Base-by-base conservation (phyloP, 306 rosid species). In the Abrus pulchellus region DNA sequence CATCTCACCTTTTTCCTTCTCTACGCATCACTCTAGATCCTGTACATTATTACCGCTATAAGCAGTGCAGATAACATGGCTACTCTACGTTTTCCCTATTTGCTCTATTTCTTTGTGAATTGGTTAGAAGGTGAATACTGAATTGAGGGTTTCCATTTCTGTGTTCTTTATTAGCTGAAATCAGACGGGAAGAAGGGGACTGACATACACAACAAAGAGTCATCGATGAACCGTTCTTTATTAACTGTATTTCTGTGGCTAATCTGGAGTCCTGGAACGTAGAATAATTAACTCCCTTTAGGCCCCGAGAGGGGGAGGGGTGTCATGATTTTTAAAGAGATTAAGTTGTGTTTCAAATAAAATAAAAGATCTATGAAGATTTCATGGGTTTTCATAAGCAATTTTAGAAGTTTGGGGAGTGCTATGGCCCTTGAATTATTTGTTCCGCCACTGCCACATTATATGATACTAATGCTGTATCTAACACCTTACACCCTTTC, bases 101-200 rank as follows among this genome's bases (percentile, higher is more conserved):
- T 81, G 20, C 40, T 45, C 54, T 9, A 27, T 72, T 57, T 66
- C 38, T 48, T 33, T 81, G 20, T 80, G 32, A 41, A 7, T 70
- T 13, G 6, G 40, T 63, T 29, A 28, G 11, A 54, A 32, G 32
- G 44, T 45, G 47, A 55, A 54, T 74, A 10, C 44, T 9, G 12
- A 55, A 65, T 20, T 38, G 36, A 74, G 68, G 72, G 76, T 74
- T 67, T 68, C 27, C 2, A 5, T 76, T 64, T 47, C 44, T 45
- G 10, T 61, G 3, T 61, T 27, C 7, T 60, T 45, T 44, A 60
- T 75, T 74, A 30, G 4, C 40, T 36, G 40, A 36, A 36, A 36
- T 36, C 1, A 36, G 4, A 36, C 40, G 40, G 40, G 4, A 36
- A 36, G 40, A 36, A 36, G 40, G 40, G 40, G 40, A 36, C 4